Base-by-base conservation (phyloP, 1,284 basidiomycete species). In the Naganishia liquefaciens region DNA sequence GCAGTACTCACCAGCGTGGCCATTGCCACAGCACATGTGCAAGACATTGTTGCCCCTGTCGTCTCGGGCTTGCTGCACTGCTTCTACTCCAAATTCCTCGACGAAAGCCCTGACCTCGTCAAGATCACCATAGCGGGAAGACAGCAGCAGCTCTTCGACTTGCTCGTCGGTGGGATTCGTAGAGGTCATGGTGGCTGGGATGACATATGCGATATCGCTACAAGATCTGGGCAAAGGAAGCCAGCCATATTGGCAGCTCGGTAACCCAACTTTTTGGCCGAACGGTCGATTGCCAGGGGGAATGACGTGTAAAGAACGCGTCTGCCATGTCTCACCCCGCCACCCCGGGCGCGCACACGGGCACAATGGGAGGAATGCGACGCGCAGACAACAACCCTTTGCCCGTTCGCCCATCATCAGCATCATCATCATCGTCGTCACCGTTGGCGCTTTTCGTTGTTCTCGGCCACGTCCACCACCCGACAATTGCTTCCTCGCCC, bases 1-100 rank as follows among this genome's bases (percentile, higher is more conserved):
- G 17, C 15, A 44, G n/a, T 13, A 62, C 84, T 80, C 76, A 93
- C 91, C 90, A 79, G 82, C 74, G 79, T 94, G 92, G 2, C 92
- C 92, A 75, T 95, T 94, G 0, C 83, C 92, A 69, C 85, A 86
- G 17, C 83, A 82, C 91, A 94, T 93, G 77, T 94, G 92, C 55
- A 94, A 78, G 42, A 86, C 80, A 6, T 84, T 86, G 80, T 93
- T 94, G 28, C 85, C 87, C 73, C 87, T 84, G 62, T 87, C 87
- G 79, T 94, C 92, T 47, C 81, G 83, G 23, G 85, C 79, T 27
- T 76, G 73, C 44, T 79, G 77, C n/a, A 91, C 79, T 0, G 82
- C 69, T n/a, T 81, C 80, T 1, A 78, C 67, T 3, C 88, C 87
- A 74, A 85, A 88, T 50, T 81, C 79, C 30, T 82, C 76, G 25